phyloP scores from a whole-genome alignment of 495 filamentous ascomycete species.

The Cairneyella variabilis region DNA sequence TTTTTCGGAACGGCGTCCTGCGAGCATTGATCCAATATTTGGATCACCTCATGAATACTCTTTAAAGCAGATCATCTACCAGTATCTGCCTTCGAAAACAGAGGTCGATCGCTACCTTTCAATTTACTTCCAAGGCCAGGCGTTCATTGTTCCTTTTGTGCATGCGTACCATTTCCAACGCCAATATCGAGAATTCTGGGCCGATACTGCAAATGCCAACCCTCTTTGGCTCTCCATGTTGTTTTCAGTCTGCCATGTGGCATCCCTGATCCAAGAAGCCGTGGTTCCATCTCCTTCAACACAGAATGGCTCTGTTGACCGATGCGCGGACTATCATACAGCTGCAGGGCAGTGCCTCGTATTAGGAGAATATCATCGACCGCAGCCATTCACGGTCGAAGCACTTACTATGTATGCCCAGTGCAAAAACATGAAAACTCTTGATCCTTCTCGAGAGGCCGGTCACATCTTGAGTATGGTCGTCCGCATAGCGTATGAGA shows the following conservation, averaged over 20 bases:
- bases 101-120: conserved; percentile 5
- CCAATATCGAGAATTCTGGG: conserved; percentile 47
- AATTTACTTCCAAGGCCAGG: conserved; percentile 43
- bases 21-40: too few relatives aligned
- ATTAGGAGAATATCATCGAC: conserved; percentile 38
- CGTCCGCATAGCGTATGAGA: conserved; percentile 51
- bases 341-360: conserved; percentile 36
- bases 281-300: too few relatives aligned
- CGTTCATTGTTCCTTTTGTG: conserved; percentile 37
- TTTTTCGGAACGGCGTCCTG: too few relatives aligned
- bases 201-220: conserved; percentile 30
- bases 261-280: too few relatives aligned
- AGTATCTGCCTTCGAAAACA: neutral
- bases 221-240: conserved; percentile 44
- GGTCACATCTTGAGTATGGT: conserved; percentile 61
- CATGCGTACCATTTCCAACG: conserved; percentile 38
- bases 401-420: conserved; percentile 44
- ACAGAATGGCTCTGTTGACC: too few relatives aligned
- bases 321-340: conserved; percentile 20
- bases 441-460: conserved; percentile 24
- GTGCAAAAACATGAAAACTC: conserved; percentile 38
- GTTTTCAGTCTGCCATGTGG: conserved; percentile 39
- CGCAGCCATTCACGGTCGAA: conserved; percentile 40
- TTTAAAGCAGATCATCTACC: too few relatives aligned
- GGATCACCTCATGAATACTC: too few relatives aligned